These are phyloP conservation scores for Russula foetens DNA, from an alignment of 768 basidiomycete genomes.

Conservation along the genomic window DNA sequence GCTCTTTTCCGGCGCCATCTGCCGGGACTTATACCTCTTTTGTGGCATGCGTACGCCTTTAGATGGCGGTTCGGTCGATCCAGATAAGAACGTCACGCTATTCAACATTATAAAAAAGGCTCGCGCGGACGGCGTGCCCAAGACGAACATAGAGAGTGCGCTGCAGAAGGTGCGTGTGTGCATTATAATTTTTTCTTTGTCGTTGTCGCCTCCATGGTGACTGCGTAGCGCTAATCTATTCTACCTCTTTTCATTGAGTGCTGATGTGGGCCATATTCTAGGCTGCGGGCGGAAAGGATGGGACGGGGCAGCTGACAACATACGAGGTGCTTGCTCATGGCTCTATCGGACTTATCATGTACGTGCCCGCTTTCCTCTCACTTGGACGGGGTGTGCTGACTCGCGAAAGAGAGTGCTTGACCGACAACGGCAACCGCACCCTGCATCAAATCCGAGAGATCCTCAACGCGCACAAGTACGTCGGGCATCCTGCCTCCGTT, in stretches of 20 bases:
- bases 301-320: conserved; percentile 2
- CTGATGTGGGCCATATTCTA: neutral
- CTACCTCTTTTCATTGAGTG: neutral
- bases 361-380: neutral
- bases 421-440: conserved; percentile 19
- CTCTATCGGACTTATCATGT: conserved; percentile 20
- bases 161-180: conserved; percentile 14
- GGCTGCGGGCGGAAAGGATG: conserved; percentile 15
- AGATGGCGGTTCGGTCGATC: conserved; percentile 18
- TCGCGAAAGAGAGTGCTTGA: conserved; percentile 17
- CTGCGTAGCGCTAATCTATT: neutral
- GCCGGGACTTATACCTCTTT: no score
- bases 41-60: neutral
- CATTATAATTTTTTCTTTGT: no score
- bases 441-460: conserved; percentile 14
- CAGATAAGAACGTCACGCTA: conserved; percentile 14
- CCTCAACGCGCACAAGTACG: conserved; percentile 19
- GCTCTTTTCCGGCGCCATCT: no score
- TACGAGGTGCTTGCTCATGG: conserved; percentile 21
- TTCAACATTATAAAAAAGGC: conserved; percentile 15
- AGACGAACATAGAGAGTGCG: conserved; percentile 18
- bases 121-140: conserved; percentile 17
- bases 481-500: neutral
- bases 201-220: no score
- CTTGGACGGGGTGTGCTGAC: neutral